These are phyloP conservation scores for Heimioporus sp. DNA, from an alignment of 768 basidiomycete genomes.

Conservation along the genomic window DNA sequence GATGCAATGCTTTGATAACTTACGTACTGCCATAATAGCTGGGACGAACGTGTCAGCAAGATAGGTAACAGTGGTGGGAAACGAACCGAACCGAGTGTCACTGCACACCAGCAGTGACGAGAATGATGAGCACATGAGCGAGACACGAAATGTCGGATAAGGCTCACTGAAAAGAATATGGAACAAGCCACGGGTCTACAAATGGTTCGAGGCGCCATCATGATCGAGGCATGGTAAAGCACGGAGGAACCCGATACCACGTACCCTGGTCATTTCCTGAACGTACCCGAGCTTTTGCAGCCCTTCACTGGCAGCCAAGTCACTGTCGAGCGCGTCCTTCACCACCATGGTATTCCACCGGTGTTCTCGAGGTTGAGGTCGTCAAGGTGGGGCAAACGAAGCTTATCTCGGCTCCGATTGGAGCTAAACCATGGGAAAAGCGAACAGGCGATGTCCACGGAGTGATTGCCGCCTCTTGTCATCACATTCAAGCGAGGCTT, in stretches of 20 bases:
- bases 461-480: too few relatives aligned
- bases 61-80: too few relatives aligned
- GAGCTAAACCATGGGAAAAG: too few relatives aligned
- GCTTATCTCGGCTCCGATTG: not conserved
- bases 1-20: constrained; percentile 23
- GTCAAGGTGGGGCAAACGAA: not conserved
- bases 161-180: constrained; percentile 55
- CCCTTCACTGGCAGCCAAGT: constrained; percentile 30
- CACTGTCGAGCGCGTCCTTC: constrained; percentile 15
- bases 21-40: constrained; percentile 66
- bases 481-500: too few relatives aligned
- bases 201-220: not conserved
- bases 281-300: constrained; percentile 55
- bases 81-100: constrained; percentile 44
- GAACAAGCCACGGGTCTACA: constrained; percentile 47
- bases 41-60: constrained; percentile 1
- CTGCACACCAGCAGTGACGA: constrained; percentile 22
- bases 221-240: not conserved
- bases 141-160: not conserved
- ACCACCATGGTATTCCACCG: constrained; percentile 8
- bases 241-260: not conserved
- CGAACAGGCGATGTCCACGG: too few relatives aligned
- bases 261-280: constrained; percentile 54
- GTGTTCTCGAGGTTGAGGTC: too few relatives aligned
- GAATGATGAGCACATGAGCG: not conserved